Evolutionary conservation across 139 green algal species (phyloP).

Genomic region (Limnomonas spitsbergensis): DNA sequence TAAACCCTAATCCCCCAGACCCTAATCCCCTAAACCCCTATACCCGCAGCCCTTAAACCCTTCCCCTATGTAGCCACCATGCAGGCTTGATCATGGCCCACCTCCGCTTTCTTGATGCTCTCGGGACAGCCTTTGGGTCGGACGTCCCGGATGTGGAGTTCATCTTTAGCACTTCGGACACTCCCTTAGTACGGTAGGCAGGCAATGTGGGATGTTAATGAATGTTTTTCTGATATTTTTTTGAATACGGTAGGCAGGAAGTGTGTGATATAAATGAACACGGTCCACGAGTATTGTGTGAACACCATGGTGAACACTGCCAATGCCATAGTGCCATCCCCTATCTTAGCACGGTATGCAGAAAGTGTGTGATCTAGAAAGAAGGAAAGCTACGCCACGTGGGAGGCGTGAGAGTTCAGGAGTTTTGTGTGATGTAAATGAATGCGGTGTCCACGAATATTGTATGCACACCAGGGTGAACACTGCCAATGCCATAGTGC

Average conservation of each 20-base stretch:
- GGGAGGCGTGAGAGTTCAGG: neutral
- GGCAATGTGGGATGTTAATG: neutral
- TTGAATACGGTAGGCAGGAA: neutral
- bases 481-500: neutral
- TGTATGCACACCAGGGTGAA: no score
- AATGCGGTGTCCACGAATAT: no score
- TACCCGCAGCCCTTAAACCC: neutral
- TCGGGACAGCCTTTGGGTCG: neutral
- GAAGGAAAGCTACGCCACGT: neutral
- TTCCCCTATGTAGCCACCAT: neutral
- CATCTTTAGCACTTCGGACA: constrained; percentile 20
- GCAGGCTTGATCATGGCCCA: neutral
- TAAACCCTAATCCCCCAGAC: neutral
- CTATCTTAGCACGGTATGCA: neutral
- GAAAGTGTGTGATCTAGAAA: neutral
- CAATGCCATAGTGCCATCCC: neutral
- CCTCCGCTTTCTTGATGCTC: neutral
- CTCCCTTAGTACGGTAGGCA: neutral
- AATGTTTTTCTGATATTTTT: neutral
- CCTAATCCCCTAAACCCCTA: neutral
- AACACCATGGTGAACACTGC: neutral
- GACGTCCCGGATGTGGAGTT: constrained; percentile 34
- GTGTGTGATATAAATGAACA: neutral
- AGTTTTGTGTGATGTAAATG: neutral
- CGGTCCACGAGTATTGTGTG: no score